phyloP scores from a whole-genome alignment of 257 asterid genomes.

The Solanum tarijense region DNA sequence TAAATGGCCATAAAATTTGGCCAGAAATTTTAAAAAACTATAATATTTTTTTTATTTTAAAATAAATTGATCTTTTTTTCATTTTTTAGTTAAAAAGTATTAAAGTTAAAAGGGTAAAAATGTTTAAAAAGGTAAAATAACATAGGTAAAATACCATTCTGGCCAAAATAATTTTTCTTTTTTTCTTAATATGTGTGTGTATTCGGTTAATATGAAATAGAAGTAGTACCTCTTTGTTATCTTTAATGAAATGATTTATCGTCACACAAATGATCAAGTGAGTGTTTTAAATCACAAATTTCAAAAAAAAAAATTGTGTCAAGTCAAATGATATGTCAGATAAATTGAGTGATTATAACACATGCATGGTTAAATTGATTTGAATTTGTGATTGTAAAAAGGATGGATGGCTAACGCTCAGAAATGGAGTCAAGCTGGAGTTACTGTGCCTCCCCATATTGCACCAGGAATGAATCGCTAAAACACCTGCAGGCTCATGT shows the following conservation, averaged over 20 bases:
- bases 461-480: slow-evolving; percentile 15
- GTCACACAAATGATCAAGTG: background rate
- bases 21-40: too few species aligned
- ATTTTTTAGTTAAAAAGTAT: too few species aligned
- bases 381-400: background rate
- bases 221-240: too few species aligned
- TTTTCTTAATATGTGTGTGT: too few species aligned
- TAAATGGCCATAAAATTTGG: too few species aligned
- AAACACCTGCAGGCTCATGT: background rate
- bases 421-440: slow-evolving; percentile 6
- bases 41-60: too few species aligned
- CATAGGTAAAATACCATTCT: too few species aligned
- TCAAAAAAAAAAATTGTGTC: background rate
- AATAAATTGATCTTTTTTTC: too few species aligned
- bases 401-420: slow-evolving; percentile 20
- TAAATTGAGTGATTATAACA: background rate
- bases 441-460: slow-evolving; percentile 4
- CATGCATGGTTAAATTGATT: background rate
- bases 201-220: too few species aligned
- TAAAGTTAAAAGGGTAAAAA: too few species aligned
- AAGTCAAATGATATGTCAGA: background rate
- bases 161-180: too few species aligned
- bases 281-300: background rate
- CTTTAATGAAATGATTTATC: background rate
- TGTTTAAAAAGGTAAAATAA: too few species aligned